phyloP scores from a whole-genome alignment of 2,329 filamentous ascomycete genomes.

The Microsporum audouinii region DNA sequence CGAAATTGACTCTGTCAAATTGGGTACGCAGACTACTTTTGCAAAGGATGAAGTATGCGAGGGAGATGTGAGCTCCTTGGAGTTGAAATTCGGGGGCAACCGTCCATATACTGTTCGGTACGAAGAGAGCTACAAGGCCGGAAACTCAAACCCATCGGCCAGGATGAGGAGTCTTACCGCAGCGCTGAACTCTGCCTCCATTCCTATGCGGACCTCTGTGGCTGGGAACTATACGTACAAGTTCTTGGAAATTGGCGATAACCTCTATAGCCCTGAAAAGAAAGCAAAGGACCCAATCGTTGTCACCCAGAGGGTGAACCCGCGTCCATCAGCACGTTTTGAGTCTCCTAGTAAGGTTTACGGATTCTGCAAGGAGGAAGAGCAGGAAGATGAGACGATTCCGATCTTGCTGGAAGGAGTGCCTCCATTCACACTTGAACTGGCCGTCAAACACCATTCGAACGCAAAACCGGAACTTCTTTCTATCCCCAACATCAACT shows the following conservation, averaged over 20 bases:
- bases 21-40: conserved; percentile 47
- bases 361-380: conserved; percentile 84
- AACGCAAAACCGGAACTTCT: conserved; percentile 69
- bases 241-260: conserved; percentile 72
- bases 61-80: conserved; percentile 81
- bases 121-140: conserved; percentile 59
- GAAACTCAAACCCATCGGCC: conserved; percentile 51
- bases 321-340: conserved; percentile 72
- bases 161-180: conserved; percentile 64
- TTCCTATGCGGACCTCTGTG: conserved; percentile 75
- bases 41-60: conserved; percentile 79
- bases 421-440: conserved; percentile 79
- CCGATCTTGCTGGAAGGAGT: conserved; percentile 73
- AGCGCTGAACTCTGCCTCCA: conserved; percentile 60
- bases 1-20: conserved; percentile 39
- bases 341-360: conserved; percentile 81
- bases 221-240: conserved; percentile 77
- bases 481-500: conserved; percentile 65
- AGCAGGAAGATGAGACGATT: conserved; percentile 71
- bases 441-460: conserved; percentile 86
- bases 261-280: conserved; percentile 66
- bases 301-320: conserved; percentile 72
- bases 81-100: conserved; percentile 66
- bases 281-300: conserved; percentile 54
- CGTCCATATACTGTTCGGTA: conserved; percentile 78